phyloP scores from a whole-genome alignment of 345 rosid species.

The Gossypium ekmanianum region DNA sequence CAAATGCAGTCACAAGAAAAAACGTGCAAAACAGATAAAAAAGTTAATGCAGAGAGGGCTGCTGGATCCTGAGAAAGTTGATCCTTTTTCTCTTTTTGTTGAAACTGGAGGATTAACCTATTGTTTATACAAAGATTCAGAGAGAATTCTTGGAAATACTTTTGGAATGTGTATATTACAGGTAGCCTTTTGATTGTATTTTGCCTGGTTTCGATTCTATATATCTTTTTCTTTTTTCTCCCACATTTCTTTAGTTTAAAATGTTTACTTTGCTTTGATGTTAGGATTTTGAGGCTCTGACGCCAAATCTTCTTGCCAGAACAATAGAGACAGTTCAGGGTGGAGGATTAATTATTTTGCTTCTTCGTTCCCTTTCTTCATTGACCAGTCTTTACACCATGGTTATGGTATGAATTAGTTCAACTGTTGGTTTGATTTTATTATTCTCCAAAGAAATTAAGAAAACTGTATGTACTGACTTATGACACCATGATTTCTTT shows the following conservation, averaged over 20 bases:
- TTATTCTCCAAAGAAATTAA: background rate
- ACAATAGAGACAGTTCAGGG: constrained; percentile 98
- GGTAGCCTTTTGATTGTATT: constrained; percentile 35
- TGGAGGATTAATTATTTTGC: constrained; percentile 77
- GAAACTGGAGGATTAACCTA: constrained; percentile 85
- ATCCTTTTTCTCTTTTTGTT: constrained; percentile 81
- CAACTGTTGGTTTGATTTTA: background rate
- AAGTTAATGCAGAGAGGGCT: constrained; percentile 81
- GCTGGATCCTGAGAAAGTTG: constrained; percentile 89
- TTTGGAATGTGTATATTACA: constrained; percentile 96
- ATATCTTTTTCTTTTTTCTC: background rate
- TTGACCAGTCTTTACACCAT: constrained; percentile 87
- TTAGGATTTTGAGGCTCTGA: constrained; percentile 96
- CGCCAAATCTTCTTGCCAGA: constrained; percentile 93
- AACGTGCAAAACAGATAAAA: constrained; percentile 83
- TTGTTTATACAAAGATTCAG: constrained; percentile 88
- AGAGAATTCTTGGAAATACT: constrained; percentile 84
- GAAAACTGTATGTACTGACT: background rate
- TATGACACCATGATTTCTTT: background rate
- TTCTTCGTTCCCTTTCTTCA: constrained; percentile 76
- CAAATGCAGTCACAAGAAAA: constrained; percentile 74
- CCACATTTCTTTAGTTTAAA: background rate
- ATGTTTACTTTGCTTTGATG: constrained; percentile 15
- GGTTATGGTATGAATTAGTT: constrained; percentile 72
- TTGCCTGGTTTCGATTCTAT: background rate